Conservation (phyloP, 2,329 filamentous ascomycete species). For the Dactylonectria estremocensis region DNA sequence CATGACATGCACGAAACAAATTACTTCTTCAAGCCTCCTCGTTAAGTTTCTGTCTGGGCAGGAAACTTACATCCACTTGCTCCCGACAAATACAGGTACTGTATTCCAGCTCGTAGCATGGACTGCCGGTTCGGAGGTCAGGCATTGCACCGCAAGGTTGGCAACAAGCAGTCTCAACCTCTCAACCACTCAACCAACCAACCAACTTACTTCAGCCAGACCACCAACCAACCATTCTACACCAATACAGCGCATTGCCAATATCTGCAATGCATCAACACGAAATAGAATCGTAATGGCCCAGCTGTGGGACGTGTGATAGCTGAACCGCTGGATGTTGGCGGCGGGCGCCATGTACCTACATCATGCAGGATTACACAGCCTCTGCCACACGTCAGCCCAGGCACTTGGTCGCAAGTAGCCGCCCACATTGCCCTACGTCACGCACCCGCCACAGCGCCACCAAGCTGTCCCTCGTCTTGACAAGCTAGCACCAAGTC, state of each 20-base stretch:
- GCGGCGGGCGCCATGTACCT: too few species aligned
- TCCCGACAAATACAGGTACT: background rate
- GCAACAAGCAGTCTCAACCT: background rate
- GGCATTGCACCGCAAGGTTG: background rate
- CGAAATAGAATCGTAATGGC: background rate
- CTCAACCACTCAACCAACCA: background rate
- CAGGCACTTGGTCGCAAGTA: background rate
- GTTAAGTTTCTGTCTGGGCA: background rate
- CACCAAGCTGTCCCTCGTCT: background rate
- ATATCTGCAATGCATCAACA: background rate
- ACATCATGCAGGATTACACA: conserved; percentile 3
- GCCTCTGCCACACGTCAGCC: conserved; percentile 12
- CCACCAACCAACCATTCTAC: background rate
- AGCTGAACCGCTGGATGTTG: background rate
- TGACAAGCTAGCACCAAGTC: background rate
- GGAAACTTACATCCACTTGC: too few species aligned
- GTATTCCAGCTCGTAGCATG: background rate
- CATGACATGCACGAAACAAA: too few species aligned
- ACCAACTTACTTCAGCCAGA: background rate
- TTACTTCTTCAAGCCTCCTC: background rate
- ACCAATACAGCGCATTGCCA: background rate
- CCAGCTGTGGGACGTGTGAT: background rate
- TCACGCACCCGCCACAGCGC: background rate
- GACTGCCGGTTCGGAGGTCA: background rate
- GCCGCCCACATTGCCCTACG: conserved; percentile 1